Conservation (phyloP, 768 basidiomycete genomes). For the Xerocomellus intermedius region DNA sequence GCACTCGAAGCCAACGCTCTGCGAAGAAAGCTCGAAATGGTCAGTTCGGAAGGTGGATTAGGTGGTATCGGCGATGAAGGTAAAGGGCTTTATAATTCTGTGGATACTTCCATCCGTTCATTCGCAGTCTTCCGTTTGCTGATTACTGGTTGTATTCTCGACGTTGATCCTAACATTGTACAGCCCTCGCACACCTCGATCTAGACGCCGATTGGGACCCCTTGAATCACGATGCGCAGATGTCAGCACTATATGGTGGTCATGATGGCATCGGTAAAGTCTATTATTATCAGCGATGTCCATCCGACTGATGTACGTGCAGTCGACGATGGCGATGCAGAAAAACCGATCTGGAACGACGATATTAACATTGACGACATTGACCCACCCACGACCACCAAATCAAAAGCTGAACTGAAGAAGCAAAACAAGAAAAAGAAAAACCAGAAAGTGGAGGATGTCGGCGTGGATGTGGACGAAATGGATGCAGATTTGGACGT, state of each 20-base stretch:
- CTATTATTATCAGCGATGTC: background rate
- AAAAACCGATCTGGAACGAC: conserved; percentile 90
- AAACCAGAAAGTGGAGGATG: conserved; percentile 40
- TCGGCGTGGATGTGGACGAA: conserved; percentile 46
- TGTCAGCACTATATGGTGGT: conserved; percentile 69
- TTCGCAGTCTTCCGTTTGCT: background rate
- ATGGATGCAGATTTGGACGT: conserved; percentile 61
- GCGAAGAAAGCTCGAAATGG: conserved; percentile 67
- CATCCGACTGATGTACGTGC: background rate
- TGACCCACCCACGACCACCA: conserved; percentile 35
- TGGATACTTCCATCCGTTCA: background rate
- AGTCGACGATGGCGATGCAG: conserved; percentile 39
- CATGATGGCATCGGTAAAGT: conserved; percentile 40
- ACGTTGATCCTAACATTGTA: background rate
- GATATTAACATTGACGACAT: conserved; percentile 83
- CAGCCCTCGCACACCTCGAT: conserved; percentile 70
- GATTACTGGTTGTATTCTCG: background rate
- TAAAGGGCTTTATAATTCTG: conserved; percentile 2
- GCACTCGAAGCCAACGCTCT: conserved; percentile 84
- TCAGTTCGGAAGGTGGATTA: conserved; percentile 70
- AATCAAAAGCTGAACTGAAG: conserved; percentile 22
- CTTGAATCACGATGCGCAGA: conserved; percentile 76
- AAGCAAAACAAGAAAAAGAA: conserved; percentile 54
- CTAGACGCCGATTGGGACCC: conserved; percentile 95
- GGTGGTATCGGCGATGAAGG: conserved; percentile 29